These are phyloP conservation scores for Ligustrum vulgare DNA, from an alignment of 257 asterid genomes.

Conservation along the genomic window DNA sequence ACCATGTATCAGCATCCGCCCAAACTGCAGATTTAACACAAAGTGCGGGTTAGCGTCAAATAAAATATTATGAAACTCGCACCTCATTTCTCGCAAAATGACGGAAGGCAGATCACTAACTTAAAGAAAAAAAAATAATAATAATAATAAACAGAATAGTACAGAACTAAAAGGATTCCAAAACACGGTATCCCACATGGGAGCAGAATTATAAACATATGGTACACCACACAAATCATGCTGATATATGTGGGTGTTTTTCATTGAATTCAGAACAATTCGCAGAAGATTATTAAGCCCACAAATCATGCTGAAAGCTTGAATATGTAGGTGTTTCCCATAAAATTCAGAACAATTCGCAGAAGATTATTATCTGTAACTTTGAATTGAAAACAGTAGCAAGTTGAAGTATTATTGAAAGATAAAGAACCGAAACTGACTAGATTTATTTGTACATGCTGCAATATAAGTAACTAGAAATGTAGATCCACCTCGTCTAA, in stretches of 20 bases:
- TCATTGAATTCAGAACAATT: too few relatives aligned
- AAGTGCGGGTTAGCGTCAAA: constrained; percentile 12
- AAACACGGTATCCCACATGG: background rate
- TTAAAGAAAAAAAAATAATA: background rate
- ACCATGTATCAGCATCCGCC: constrained; percentile 99
- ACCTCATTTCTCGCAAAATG: background rate
- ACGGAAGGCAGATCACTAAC: background rate
- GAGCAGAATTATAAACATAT: background rate
- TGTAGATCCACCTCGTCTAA: too few relatives aligned
- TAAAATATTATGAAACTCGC: background rate
- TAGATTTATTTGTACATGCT: too few relatives aligned
- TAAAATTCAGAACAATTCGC: background rate
- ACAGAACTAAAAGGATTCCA: too few relatives aligned
- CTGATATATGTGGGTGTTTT: too few relatives aligned
- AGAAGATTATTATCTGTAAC: background rate
- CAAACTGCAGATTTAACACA: constrained; percentile 52
- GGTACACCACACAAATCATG: background rate
- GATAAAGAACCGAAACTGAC: background rate
- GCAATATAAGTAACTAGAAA: too few relatives aligned
- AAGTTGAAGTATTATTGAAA: background rate
- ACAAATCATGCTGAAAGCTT: too few relatives aligned
- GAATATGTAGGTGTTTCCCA: background rate
- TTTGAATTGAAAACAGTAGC: background rate
- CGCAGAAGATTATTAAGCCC: background rate
- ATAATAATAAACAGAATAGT: background rate